Conservation (phyloP, 192 early-diverging fungal genomes). For the Umbelopsis vinacea region DNA sequence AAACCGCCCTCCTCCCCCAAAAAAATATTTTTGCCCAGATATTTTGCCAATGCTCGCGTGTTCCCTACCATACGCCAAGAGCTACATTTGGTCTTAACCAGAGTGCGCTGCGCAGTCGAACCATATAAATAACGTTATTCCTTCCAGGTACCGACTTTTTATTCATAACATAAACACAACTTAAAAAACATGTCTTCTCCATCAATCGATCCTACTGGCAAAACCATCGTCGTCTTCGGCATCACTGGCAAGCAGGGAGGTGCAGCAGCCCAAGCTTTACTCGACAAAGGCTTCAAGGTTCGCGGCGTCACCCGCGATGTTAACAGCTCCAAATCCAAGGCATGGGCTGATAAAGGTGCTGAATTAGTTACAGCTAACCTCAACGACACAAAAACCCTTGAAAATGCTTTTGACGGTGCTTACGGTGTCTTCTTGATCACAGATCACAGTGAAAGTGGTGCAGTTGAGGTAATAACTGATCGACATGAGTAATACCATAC, state of each 20-base stretch:
- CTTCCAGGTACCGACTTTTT: too few species aligned
- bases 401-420: slow-evolving; percentile 14
- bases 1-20: too few species aligned
- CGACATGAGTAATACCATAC: too few species aligned
- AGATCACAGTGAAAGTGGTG: slow-evolving; percentile 5
- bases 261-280: background rate
- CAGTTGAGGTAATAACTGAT: background rate
- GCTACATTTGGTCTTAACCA: too few species aligned
- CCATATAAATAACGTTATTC: background rate
- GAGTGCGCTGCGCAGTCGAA: too few species aligned
- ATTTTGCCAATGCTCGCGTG: too few species aligned
- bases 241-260: slow-evolving; percentile 27
- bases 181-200: slow-evolving; percentile 1
- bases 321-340: background rate
- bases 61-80: too few species aligned
- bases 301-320: slow-evolving; percentile 19
- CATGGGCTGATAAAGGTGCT: slow-evolving; percentile 16
- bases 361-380: slow-evolving; percentile 18
- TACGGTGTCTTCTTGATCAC: slow-evolving; percentile 19
- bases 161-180: background rate
- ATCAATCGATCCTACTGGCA: slow-evolving; percentile 1
- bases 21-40: too few species aligned
- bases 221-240: slow-evolving; percentile 13
- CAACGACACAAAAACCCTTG: background rate
- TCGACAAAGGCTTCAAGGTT: slow-evolving; percentile 15